A percentile compares a stretch with the other conserved stretches of the same genome.
Conservation (phyloP, 208 protist species). For the Leishmania braziliensis region DNA sequence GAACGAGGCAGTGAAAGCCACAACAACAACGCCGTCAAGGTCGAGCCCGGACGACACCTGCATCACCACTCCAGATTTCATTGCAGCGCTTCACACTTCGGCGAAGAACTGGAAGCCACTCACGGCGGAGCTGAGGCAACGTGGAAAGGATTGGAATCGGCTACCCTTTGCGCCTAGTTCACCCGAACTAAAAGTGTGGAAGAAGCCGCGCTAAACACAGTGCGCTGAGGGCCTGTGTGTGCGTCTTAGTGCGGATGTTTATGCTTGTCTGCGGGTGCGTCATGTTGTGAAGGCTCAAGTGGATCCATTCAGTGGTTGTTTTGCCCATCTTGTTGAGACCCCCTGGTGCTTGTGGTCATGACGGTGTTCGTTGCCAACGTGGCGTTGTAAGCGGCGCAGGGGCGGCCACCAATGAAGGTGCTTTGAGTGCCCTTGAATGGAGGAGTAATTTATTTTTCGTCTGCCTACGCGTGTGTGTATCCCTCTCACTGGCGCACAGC, state of each 20-base stretch:
- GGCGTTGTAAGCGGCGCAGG: background rate
- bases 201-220: background rate
- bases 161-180: background rate
- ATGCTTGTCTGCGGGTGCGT: background rate
- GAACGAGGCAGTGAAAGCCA: background rate
- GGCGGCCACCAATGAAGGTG: background rate
- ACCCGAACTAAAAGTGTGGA: conserved; percentile 9
- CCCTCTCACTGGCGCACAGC: background rate
- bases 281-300: background rate
- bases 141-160: background rate
- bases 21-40: background rate
- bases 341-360: background rate
- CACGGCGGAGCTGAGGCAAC: conserved; percentile 7
- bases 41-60: background rate
- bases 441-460: background rate
- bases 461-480: background rate
- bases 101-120: conserved; percentile 16
- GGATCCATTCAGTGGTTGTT: background rate
- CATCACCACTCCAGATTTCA: conserved; percentile 5
- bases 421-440: background rate
- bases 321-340: background rate
- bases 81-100: conserved; percentile 1
- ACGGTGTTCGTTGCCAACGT: background rate
- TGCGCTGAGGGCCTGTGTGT: background rate
- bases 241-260: background rate